Percentiles rank a stretch among this genome's conserved stretches.
Evolutionary conservation across 192 early-diverging fungal genomes (phyloP).

Genomic region (Umbelopsis ramanniana): DNA sequence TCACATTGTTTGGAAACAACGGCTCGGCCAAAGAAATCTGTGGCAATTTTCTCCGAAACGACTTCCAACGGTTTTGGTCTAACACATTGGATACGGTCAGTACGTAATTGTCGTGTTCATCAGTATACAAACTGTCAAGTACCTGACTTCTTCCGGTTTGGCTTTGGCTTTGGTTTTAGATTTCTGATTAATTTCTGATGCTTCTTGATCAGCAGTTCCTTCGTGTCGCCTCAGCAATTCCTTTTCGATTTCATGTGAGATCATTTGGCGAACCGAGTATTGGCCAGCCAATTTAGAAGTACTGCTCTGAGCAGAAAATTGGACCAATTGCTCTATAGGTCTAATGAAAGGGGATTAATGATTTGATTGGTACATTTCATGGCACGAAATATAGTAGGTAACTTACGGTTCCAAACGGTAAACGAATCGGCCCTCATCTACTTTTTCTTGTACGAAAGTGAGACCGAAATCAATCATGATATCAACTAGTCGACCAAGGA

Average conservation of each 20-base stretch:
- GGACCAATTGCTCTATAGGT: slow-evolving; percentile 51
- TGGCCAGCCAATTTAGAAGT: slow-evolving; percentile 57
- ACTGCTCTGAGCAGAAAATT: slow-evolving; percentile 41
- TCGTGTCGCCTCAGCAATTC: slow-evolving; percentile 47
- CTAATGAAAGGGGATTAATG: slow-evolving; percentile 26
- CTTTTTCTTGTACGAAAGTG: slow-evolving; percentile 70
- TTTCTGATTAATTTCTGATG: slow-evolving; percentile 22
- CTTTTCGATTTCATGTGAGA: slow-evolving; percentile 73
- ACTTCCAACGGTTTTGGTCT: neutral
- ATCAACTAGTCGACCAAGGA: slow-evolving; percentile 61
- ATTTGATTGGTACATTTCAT: neutral
- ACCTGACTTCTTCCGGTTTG: slow-evolving; percentile 29
- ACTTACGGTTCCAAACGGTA: slow-evolving; percentile 83
- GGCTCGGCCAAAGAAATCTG: slow-evolving; percentile 86
- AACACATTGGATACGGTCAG: neutral
- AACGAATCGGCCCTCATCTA: slow-evolving; percentile 58
- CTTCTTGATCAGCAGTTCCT: slow-evolving; percentile 24
- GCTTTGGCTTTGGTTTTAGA: slow-evolving; percentile 34
- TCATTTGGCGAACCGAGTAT: slow-evolving; percentile 83
- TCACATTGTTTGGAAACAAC: slow-evolving; percentile 40
- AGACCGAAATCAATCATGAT: slow-evolving; percentile 75
- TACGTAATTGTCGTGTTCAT: too few relatives aligned
- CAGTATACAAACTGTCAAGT: neutral
- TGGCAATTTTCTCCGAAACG: slow-evolving; percentile 23
- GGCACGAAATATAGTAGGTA: neutral